Base-by-base conservation (phyloP, 2,329 filamentous ascomycete genomes). In the Neobulgaria alba region DNA sequence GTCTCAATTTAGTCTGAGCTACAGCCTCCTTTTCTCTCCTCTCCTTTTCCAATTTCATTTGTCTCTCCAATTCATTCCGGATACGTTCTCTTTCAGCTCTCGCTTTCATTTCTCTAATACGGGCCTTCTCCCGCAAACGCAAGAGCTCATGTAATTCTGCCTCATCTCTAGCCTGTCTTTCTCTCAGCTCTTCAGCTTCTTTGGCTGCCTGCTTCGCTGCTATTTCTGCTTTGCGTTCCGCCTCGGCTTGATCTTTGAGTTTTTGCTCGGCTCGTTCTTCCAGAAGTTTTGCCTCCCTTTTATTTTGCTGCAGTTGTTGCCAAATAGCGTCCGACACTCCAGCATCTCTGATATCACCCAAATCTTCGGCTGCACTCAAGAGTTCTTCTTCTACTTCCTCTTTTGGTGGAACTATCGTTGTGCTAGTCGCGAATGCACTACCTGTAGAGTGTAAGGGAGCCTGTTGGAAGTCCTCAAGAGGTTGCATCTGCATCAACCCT, bases 321-420 rank as follows among this genome's bases (percentile, higher is more conserved):
- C 79, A 85, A 1, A 75, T 61, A 4, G 60, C 72, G 35, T 83
- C 76, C 3, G 66, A 70, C 0, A 84, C 77, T 0, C 72, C 73
- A 0, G 64, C 56, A 43, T 85, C 80, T 10, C 78, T 67, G 40
- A 4, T 5, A 21, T 41, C 3, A 50, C 42, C 2, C 43, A 33
- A 14, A 9, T 37, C 29, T 21, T 23, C 26, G 16, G 26, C 2
- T 5, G 41, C 15, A n/a, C 30, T n/a, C 23, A 42, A 19, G n/a
- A n/a, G n/a, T n/a, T n/a, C n/a, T n/a, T n/a, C n/a, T n/a, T n/a
- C n/a, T n/a, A n/a, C n/a, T n/a, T n/a, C n/a, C n/a, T n/a, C n/a
- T n/a, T n/a, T n/a, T n/a, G n/a, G n/a, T n/a, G n/a, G n/a, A n/a
- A n/a, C n/a, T n/a, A n/a, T n/a, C n/a, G n/a, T n/a, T n/a, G n/a